Evolutionary conservation across 2,329 filamentous ascomycete genomes (phyloP).

Genomic region (Pseudophaeomoniella oleicola): DNA sequence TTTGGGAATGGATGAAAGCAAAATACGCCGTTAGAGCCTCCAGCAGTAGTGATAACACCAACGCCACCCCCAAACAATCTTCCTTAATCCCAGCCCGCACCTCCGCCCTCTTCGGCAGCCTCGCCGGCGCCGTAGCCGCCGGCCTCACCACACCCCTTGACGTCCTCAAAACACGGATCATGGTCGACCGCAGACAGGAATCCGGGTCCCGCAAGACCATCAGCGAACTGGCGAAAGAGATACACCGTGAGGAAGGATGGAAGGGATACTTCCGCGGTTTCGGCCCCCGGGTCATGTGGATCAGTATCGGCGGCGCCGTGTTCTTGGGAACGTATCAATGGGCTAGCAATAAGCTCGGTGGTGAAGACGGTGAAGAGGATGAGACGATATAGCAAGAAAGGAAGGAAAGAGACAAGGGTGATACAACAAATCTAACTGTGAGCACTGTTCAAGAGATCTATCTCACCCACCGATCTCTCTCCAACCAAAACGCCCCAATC

Average conservation of each 20-base stretch:
- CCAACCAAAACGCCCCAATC: too few relatives aligned
- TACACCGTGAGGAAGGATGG: constrained; percentile 37
- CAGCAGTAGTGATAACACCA: constrained; percentile 29
- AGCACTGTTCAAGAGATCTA: too few relatives aligned
- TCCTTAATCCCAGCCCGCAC: constrained; percentile 62
- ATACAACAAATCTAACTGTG: too few relatives aligned
- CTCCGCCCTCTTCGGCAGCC: constrained; percentile 70
- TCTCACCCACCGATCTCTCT: too few relatives aligned
- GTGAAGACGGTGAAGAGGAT: background rate
- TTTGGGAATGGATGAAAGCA: constrained; percentile 86
- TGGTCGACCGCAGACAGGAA: constrained; percentile 59
- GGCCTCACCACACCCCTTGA: constrained; percentile 84
- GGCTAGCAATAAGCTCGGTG: constrained; percentile 58
- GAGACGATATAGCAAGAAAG: background rate
- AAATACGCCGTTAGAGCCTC: constrained; percentile 32
- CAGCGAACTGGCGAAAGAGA: constrained; percentile 42
- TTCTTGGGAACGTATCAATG: constrained; percentile 91
- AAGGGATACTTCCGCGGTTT: constrained; percentile 35
- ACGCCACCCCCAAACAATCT: background rate
- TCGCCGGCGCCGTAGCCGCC: constrained; percentile 73
- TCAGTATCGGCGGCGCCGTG: constrained; percentile 83
- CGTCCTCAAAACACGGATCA: constrained; percentile 91
- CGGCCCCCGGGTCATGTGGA: constrained; percentile 82
- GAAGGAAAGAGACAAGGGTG: too few relatives aligned
- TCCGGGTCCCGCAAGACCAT: constrained; percentile 17